Evolutionary conservation across 768 basidiomycete genomes (phyloP).

Genomic region (Boletus reticuloceps): DNA sequence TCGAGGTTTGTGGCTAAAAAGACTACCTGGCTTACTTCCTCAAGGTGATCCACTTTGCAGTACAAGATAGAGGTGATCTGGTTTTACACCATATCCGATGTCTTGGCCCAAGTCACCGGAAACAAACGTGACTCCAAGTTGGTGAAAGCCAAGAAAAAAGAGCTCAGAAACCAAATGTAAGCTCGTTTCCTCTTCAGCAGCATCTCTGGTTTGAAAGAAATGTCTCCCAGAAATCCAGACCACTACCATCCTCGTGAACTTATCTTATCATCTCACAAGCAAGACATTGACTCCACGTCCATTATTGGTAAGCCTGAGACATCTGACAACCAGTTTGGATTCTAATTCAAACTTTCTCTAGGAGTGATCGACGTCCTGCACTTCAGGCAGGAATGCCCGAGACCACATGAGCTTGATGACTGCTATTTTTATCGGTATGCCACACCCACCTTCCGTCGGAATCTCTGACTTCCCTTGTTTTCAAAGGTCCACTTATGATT

Average conservation of each 20-base stretch:
- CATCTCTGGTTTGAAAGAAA: background rate
- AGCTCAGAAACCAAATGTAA: background rate
- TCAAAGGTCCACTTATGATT: background rate
- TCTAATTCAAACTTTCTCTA: background rate
- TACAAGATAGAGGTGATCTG: background rate
- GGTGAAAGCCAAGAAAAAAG: background rate
- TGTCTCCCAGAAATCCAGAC: background rate
- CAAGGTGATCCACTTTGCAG: background rate
- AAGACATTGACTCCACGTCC: background rate
- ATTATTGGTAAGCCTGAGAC: background rate
- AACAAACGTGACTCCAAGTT: background rate
- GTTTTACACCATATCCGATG: background rate
- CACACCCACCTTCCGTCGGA: too few species aligned
- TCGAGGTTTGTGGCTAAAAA: background rate
- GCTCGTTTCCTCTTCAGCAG: background rate
- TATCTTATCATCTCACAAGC: background rate
- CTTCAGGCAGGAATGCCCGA: background rate
- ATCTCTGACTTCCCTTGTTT: background rate
- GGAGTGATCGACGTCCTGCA: background rate
- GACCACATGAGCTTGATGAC: background rate
- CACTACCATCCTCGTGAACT: background rate
- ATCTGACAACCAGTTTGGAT: background rate
- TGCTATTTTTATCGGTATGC: background rate
- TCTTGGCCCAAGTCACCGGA: background rate
- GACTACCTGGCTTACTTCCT: background rate